Percentiles rank a stretch among this genome's conserved stretches.
phyloP scores from a whole-genome alignment of 1,284 basidiomycete genomes.

The Papiliotrema terrestris region DNA sequence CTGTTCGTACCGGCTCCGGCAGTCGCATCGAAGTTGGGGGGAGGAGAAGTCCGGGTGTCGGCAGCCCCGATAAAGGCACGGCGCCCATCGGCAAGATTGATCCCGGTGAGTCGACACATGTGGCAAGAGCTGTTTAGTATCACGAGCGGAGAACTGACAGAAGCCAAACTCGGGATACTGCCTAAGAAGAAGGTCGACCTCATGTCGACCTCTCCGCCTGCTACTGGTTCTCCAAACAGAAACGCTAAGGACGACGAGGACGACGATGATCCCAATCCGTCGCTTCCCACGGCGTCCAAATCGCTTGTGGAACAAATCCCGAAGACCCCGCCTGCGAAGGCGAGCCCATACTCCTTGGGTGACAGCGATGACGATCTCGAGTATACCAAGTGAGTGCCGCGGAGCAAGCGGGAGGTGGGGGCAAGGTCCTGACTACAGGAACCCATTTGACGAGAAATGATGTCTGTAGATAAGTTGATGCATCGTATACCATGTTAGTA shows the following conservation, averaged over 20 bases:
- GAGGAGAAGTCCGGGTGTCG: conserved; percentile 2
- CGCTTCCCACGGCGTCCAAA: conserved; percentile 24
- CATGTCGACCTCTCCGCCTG: conserved; percentile 4
- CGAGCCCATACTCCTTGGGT: conserved; percentile 26
- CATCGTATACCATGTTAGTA: not conserved
- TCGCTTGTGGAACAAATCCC: conserved; percentile 38
- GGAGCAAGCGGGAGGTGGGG: too few species aligned
- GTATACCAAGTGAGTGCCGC: conserved; percentile 47
- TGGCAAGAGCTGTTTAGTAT: too few species aligned
- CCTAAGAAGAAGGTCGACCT: conserved; percentile 47
- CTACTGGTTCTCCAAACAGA: conserved; percentile 1
- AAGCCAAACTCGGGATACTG: conserved; percentile 48
- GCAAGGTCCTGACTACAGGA: conserved; percentile 22
- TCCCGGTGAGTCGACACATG: conserved; percentile 33
- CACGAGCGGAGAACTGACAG: not conserved
- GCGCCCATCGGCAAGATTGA: conserved; percentile 42
- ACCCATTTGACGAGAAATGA: conserved; percentile 46
- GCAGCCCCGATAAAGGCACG: conserved; percentile 7
- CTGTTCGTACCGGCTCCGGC: conserved; percentile 1
- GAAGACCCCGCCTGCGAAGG: conserved; percentile 35
- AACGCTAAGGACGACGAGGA: conserved; percentile 14
- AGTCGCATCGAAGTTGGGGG: conserved; percentile 14
- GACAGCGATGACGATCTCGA: conserved; percentile 49
- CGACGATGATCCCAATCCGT: conserved; percentile 34
- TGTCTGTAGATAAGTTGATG: not conserved